Base-by-base conservation (phyloP, 2,329 filamentous ascomycete species). In the Lasiodiplodia citricola region DNA sequence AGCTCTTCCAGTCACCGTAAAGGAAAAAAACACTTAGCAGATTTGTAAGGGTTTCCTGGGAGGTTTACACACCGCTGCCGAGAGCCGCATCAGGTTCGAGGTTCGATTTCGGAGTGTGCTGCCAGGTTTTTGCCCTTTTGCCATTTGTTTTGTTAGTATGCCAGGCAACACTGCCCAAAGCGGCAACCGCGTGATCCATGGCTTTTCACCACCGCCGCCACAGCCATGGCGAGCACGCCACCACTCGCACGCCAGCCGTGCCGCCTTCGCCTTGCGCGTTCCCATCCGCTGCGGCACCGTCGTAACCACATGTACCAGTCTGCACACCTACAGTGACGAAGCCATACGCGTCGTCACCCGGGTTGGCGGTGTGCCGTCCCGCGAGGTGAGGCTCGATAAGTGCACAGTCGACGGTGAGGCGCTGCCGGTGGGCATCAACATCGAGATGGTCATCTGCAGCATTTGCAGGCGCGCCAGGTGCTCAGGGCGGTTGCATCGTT, bases 151-250 rank as follows among this genome's bases (percentile, higher is more conserved):
- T 7, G 41, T 14, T n/a, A 14, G 16, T 44, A 16, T 44, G 14
- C 16, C 5, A 44, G 16, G n/a, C 44, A 5, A 3, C 37, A 41
- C 38, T 41, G 14, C 44, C n/a, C 8, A 47, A 6, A 47, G 4
- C 2, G 18, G 8, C 7, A 47, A 21, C 7, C 18, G 8, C 44
- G n/a, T 18, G 18, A 47, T 8, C 2, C 6, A 21, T 21, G n/a
- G 2, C 18, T 21, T 21, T 7, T 4, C 1, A 82, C 83, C 67
- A 83, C 82, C 4, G 82, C 80, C 2, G 81, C 80, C 2, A 83
- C 81, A 6, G 77, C 80, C 28, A 35, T 35, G 31, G 31, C 31
- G 31, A 35, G 31, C 74, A 81, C 71, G 74, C 79, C 77, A 81
- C 31, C 82, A 83, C 70, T 72, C 78, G 3, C 58, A 69, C 16